phyloP scores from a whole-genome alignment of 352 stramenopile species.

The Paralagenidium karlingii region DNA sequence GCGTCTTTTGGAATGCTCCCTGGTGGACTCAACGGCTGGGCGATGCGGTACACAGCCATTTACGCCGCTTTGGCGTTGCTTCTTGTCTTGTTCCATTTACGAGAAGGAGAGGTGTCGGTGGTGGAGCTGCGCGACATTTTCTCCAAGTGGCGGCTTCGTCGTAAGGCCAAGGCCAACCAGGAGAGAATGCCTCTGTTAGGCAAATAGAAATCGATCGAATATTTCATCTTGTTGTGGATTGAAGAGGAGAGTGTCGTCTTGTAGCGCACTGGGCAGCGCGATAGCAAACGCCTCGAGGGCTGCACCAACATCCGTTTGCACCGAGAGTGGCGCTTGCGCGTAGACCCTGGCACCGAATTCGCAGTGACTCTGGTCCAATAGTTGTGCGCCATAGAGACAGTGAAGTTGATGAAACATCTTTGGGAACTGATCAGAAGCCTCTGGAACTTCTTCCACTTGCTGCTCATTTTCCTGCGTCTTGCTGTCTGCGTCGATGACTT shows the following conservation, averaged over 20 bases:
- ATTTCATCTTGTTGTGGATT: slow-evolving; percentile 4
- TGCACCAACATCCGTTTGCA: neutral
- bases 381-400: too few species aligned
- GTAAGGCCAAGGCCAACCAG: neutral
- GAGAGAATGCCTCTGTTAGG: neutral
- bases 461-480: too few species aligned
- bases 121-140: neutral
- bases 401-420: too few species aligned
- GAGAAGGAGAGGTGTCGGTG: slow-evolving; percentile 6
- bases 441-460: too few species aligned
- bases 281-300: neutral
- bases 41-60: slow-evolving; percentile 6
- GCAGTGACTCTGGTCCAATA: too few species aligned
- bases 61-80: slow-evolving; percentile 9
- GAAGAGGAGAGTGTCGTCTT: too few species aligned
- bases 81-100: slow-evolving; percentile 15
- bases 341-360: too few species aligned
- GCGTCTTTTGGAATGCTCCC: slow-evolving; percentile 14
- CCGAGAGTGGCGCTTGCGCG: too few species aligned
- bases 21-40: slow-evolving; percentile 8
- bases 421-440: too few species aligned
- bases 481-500: too few species aligned
- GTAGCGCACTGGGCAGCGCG: neutral
- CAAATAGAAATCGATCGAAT: neutral
- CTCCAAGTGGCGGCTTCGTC: neutral